Evolutionary conservation across 2,329 filamentous ascomycete species (phyloP), one percentile per base, ranked within the genome.

Genomic region (Colletotrichum zoysiae): DNA sequence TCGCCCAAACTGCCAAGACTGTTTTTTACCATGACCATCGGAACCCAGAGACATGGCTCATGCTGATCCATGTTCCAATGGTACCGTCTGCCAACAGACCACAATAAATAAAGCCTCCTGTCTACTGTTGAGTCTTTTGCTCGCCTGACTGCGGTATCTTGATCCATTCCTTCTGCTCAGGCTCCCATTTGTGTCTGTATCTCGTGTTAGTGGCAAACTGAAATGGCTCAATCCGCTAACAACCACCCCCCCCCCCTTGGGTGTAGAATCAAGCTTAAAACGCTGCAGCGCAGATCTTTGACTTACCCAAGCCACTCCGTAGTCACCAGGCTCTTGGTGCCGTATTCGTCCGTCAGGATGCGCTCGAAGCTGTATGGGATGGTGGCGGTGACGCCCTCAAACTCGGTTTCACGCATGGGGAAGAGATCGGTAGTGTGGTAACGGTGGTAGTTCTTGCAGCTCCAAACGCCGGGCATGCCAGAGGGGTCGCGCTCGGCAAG

Each of bases 391-490:
- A 93, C 90, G 26, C 92, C 93, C 82, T 96, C 93, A 76, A 94
- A 96, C 74, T 88, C 87, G 35, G 90, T 92, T 78, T 90, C 86
- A 20, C 93, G 87, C 86, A 96, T 85, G 4, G 94, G 94, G 82
- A 91, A 96, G 16, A 96, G 84, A 76, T 96, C 92, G n/a, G 83
- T 83, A 35, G 88, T 90, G 53, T 84, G 81, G 80, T 96, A 96
- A 57, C 86, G 84, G 81, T 97, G 94, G 77, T 87, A 87, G 78
- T 96, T 95, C 84, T 95, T 95, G 83, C 93, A 95, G 77, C 89
- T 90, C 89, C 92, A 93, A 40, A 92, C 80, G 8, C 92, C 92
- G 0, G 93, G 92, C 26, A 83, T 76, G 2, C 80, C 80, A 20
- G 84, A 83, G 0, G 88, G 86, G 42, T 93, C 86, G 26, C 91